phyloP scores from a whole-genome alignment of 306 rosid genomes.

The Carpinus viminea region DNA sequence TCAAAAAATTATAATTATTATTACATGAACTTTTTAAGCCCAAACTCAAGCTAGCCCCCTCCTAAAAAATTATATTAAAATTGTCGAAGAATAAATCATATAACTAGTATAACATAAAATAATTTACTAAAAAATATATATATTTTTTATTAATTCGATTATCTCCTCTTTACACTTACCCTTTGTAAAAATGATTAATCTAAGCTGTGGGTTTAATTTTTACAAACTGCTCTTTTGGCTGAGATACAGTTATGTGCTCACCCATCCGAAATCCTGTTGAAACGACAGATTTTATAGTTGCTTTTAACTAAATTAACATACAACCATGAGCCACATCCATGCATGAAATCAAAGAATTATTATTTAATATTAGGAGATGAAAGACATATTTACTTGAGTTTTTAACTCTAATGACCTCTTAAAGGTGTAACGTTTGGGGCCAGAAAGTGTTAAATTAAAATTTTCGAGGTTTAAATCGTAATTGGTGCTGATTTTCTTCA shows the following conservation, averaged over 20 bases:
- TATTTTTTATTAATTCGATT: too few species aligned
- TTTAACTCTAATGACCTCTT: too few species aligned
- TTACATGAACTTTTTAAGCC: too few species aligned
- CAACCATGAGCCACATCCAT: neutral
- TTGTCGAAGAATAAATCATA: too few species aligned
- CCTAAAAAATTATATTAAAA: too few species aligned
- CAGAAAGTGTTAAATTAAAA: neutral
- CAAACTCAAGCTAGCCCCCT: too few species aligned
- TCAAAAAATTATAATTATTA: too few species aligned
- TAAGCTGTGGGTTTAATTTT: neutral
- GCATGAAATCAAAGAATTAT: neutral
- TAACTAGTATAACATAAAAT: too few species aligned
- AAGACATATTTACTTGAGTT: too few species aligned
- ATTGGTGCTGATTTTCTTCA: too few species aligned
- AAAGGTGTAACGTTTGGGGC: neutral
- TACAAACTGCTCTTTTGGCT: neutral
- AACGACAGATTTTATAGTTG: neutral
- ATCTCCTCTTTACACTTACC: too few species aligned
- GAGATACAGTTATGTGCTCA: neutral
- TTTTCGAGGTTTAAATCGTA: neutral
- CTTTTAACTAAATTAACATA: neutral
- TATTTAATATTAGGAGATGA: neutral
- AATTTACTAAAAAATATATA: too few species aligned
- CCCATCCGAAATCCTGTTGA: neutral
- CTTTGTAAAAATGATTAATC: neutral